Evolutionary conservation across 352 stramenopile species (phyloP).

Genomic region (Phytopythium oedochilum): DNA sequence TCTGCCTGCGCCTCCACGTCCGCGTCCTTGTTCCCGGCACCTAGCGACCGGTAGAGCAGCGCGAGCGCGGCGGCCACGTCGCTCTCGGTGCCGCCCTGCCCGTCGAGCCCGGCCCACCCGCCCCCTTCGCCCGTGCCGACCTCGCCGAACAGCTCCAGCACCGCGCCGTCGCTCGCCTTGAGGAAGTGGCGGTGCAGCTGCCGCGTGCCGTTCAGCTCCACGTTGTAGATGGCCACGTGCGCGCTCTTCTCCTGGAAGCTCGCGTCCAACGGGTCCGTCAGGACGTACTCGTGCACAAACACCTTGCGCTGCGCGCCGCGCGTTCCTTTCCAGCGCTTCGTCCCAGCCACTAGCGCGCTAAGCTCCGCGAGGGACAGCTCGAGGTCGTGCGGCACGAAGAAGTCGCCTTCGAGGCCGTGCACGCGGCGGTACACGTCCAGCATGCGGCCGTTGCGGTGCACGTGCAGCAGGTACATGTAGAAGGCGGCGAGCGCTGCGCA

Average conservation of each 20-base stretch:
- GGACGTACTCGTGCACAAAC: conserved; percentile 76
- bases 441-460: conserved; percentile 90
- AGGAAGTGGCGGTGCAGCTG: conserved; percentile 88
- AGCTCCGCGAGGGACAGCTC: conserved; percentile 80
- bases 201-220: conserved; percentile 43
- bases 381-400: conserved; percentile 89
- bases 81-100: conserved; percentile 20
- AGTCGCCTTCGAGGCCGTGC: conserved; percentile 56
- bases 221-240: conserved; percentile 82
- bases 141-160: conserved; percentile 85
- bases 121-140: conserved; percentile 28
- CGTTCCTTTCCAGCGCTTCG: conserved; percentile 57
- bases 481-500: conserved; percentile 46
- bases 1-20: neutral
- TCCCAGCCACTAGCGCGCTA: conserved; percentile 49
- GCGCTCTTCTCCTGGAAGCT: conserved; percentile 59
- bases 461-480: conserved; percentile 79
- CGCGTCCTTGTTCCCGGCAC: neutral
- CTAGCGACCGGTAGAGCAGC: conserved; percentile 48
- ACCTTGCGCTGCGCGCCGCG: conserved; percentile 63
- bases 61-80: conserved; percentile 29
- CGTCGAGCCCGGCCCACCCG: conserved; percentile 18
- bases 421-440: conserved; percentile 83
- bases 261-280: conserved; percentile 65
- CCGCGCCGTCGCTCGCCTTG: conserved; percentile 71